Base-by-base conservation (phyloP, 306 rosid genomes). In the Herpetospermum pedunculosum region DNA sequence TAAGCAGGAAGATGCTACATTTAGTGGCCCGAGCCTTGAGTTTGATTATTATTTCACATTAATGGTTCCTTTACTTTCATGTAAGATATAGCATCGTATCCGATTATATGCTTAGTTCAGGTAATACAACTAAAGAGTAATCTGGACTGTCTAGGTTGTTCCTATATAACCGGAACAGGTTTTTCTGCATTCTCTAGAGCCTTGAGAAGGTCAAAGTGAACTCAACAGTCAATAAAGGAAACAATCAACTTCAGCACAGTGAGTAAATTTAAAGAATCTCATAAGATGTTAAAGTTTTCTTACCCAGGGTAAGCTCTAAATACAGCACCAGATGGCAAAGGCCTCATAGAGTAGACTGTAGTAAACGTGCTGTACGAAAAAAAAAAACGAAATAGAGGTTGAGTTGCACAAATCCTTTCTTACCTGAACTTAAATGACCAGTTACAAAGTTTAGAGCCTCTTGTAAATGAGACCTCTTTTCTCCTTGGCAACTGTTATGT, bases 281-380 rank as follows among this genome's bases (percentile, higher is more conserved):
- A 21, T 12, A 67, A 67, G 13, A 67, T 67, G 72, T 23, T 40
- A 19, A 25, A 41, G 49, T 43, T 21, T 43, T 62, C 88, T 81
- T 89, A 94, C 98, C 92, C 96, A 26, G 97, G 98, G 86, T 89
- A 94, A 76, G 88, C 85, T 81, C 98, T 88, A 75, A 94, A 91
- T 72, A 91, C 84, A 76, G 98, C 98, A 73, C 97, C 98, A 43
- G 86, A 77, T 81, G 96, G 86, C 80, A 94, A 79, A 52, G 97
- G 98, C 84, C 96, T 89, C 97, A 94, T 94, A 57, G 86, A 84
- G 83, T 94, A 94, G 49, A 85, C 96, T 14, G 87, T 77, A 19
- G 96, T 88, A 77, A 91, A 94, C 49, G 97, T 85, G 78, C 98
- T 91, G 96, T 65, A 78, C 55, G 79, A 74, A 74, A 29, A 75